A percentile compares a stretch with the other conserved stretches of the same genome.
Conservation (phyloP, 768 basidiomycete genomes). For the Inosperma sp. region DNA sequence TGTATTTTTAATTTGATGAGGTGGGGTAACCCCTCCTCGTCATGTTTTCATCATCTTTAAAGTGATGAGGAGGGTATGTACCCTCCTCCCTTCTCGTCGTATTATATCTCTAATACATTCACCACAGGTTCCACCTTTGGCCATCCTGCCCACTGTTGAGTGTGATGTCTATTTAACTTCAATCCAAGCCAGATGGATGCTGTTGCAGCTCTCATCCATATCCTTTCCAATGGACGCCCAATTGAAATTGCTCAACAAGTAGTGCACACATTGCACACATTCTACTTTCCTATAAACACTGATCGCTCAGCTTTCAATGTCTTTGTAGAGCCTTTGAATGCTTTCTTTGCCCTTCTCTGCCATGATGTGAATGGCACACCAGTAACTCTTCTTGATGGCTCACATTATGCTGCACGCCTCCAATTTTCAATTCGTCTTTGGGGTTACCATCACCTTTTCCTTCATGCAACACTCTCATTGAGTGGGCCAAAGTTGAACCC, state of each 20-base stretch:
- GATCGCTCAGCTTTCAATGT: background rate
- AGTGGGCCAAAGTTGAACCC: background rate
- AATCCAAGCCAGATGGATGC: background rate
- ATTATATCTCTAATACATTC: no score
- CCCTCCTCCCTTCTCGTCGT: no score
- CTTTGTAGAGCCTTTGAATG: background rate
- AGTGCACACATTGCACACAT: background rate
- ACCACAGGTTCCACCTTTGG: no score
- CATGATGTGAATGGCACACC: background rate
- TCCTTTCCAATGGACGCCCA: background rate
- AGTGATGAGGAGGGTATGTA: no score
- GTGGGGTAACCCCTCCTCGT: no score
- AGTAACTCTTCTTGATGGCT: background rate
- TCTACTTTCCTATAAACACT: background rate
- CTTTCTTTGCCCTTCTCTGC: background rate
- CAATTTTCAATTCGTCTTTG: conserved; percentile 5
- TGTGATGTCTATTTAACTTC: background rate
- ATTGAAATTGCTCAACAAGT: background rate
- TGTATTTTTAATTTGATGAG: no score
- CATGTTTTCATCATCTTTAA: no score
- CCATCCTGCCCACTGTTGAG: no score
- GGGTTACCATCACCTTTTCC: conserved; percentile 3
- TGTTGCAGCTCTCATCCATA: background rate
- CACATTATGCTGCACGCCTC: background rate
- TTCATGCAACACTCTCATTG: background rate